Evolutionary conservation across 2,329 filamentous ascomycete genomes (phyloP).

Genomic region (Monosporascus cannonballus): DNA sequence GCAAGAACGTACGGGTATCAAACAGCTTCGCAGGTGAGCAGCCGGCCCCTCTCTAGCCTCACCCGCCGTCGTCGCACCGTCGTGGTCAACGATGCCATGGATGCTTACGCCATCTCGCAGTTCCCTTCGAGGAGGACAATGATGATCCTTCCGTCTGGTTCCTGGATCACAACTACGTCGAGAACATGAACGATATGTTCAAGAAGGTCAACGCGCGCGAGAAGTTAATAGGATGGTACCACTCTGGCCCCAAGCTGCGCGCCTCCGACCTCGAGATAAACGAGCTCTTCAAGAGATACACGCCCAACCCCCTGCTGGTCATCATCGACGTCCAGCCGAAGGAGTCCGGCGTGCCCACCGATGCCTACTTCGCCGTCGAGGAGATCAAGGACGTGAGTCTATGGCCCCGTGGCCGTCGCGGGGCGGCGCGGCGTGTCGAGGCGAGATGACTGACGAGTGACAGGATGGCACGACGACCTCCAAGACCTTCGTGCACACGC

Average conservation of each 20-base stretch:
- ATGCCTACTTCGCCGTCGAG: slow-evolving; percentile 98
- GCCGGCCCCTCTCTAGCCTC: not conserved
- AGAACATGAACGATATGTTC: slow-evolving; percentile 99
- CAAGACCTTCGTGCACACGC: slow-evolving; percentile 97
- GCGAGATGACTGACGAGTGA: not conserved
- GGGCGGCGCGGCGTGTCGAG: too few relatives aligned
- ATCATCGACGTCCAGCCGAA: slow-evolving; percentile 99
- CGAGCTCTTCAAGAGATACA: slow-evolving; percentile 99
- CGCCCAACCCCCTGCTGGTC: slow-evolving; percentile 88
- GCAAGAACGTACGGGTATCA: slow-evolving; percentile 91
- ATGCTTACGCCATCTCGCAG: slow-evolving; percentile 37
- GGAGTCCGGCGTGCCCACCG: slow-evolving; percentile 93
- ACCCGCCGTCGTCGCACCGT: not conserved
- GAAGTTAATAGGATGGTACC: slow-evolving; percentile 99
- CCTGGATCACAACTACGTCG: slow-evolving; percentile 97
- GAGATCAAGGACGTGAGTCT: slow-evolving; percentile 93
- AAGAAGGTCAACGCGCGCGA: slow-evolving; percentile 99
- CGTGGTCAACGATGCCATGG: not conserved
- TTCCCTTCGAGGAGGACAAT: slow-evolving; percentile 98
- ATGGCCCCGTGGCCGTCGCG: not conserved
- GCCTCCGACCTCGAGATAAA: slow-evolving; percentile 98
- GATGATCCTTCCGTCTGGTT: slow-evolving; percentile 99
- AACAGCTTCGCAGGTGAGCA: slow-evolving; percentile 93
- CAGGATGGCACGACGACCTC: slow-evolving; percentile 95
- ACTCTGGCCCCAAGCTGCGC: slow-evolving; percentile 93